Evolutionary conservation across 148 eudicot genomes (phyloP).

Genomic region (Euryodendron excelsum): DNA sequence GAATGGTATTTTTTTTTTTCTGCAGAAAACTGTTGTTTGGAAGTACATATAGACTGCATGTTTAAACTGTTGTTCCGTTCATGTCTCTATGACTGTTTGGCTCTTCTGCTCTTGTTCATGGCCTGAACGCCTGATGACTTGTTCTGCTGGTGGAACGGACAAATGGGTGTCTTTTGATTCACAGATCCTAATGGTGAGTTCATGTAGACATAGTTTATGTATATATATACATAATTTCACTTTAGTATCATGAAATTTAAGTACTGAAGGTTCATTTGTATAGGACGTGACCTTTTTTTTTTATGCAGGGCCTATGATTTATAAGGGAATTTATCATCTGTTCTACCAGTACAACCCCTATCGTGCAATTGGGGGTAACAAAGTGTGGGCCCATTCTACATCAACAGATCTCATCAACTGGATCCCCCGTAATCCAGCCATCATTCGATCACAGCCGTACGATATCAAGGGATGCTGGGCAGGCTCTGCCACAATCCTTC

Average conservation of each 20-base stretch:
- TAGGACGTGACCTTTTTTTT: neutral
- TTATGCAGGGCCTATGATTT: conserved; percentile 59
- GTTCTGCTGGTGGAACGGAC: conserved; percentile 10
- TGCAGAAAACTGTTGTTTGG: neutral
- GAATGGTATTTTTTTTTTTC: conserved; percentile 38
- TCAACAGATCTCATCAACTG: conserved; percentile 69
- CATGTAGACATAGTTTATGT: too few species aligned
- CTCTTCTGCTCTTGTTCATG: neutral
- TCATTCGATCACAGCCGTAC: conserved; percentile 31
- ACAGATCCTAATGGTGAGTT: conserved; percentile 68
- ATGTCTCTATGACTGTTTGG: neutral
- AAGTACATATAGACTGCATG: neutral
- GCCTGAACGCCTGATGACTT: too few species aligned
- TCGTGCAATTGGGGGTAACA: conserved; percentile 51
- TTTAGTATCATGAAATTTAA: too few species aligned
- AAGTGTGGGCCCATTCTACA: conserved; percentile 73
- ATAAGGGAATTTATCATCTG: conserved; percentile 70
- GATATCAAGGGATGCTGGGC: conserved; percentile 72
- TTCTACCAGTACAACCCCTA: conserved; percentile 78
- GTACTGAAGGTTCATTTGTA: neutral
- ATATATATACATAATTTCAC: too few species aligned
- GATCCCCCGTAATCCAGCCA: conserved; percentile 50
- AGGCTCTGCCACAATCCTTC: conserved; percentile 65
- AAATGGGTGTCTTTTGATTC: conserved; percentile 4
- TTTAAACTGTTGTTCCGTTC: neutral